Percentiles rank a stretch among this genome's conserved stretches.
These are phyloP conservation scores for Aureobasidium sp. DNA, from an alignment of 2,329 filamentous ascomycete genomes.

Conservation along the genomic window DNA sequence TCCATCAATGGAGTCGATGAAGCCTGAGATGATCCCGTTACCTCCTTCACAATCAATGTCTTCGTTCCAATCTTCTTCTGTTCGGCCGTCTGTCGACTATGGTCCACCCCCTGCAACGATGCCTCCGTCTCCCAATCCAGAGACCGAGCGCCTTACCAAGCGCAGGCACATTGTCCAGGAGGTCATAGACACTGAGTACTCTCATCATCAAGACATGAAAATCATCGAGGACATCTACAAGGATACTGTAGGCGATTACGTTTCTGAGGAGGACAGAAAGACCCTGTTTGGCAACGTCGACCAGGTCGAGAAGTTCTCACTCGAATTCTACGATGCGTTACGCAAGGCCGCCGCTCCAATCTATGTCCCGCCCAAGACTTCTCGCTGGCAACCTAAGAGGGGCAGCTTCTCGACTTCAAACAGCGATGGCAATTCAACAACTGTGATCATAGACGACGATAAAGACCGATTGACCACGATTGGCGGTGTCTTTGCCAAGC, in stretches of 20 bases:
- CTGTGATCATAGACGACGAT: constrained; percentile 27
- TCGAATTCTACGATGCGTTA: constrained; percentile 66
- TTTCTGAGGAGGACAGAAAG: constrained; percentile 78
- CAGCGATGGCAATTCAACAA: constrained; percentile 26
- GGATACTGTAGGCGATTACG: constrained; percentile 67
- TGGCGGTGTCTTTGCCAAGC: constrained; percentile 50
- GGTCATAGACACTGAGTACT: constrained; percentile 83
- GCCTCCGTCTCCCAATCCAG: constrained; percentile 23
- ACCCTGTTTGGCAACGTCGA: constrained; percentile 88
- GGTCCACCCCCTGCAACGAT: constrained; percentile 17
- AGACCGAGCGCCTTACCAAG: constrained; percentile 66
- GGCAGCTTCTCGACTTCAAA: constrained; percentile 39
- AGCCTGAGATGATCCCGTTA: constrained; percentile 14
- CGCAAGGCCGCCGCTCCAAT: constrained; percentile 73
- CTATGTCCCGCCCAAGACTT: constrained; percentile 58
- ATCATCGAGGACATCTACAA: constrained; percentile 98
- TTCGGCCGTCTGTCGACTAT: constrained; percentile 4
- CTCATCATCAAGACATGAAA: constrained; percentile 91
- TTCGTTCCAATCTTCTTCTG: constrained; percentile 25
- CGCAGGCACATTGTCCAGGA: constrained; percentile 83
- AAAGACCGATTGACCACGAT: constrained; percentile 51
- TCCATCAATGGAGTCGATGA: constrained; percentile 15
- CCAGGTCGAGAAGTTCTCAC: constrained; percentile 81
- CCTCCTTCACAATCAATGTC: constrained; percentile 27
- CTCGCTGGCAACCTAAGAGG: constrained; percentile 44